These are phyloP conservation scores for Aspergillus cristatus DNA, from an alignment of 495 filamentous ascomycete species.

Conservation along the genomic window DNA sequence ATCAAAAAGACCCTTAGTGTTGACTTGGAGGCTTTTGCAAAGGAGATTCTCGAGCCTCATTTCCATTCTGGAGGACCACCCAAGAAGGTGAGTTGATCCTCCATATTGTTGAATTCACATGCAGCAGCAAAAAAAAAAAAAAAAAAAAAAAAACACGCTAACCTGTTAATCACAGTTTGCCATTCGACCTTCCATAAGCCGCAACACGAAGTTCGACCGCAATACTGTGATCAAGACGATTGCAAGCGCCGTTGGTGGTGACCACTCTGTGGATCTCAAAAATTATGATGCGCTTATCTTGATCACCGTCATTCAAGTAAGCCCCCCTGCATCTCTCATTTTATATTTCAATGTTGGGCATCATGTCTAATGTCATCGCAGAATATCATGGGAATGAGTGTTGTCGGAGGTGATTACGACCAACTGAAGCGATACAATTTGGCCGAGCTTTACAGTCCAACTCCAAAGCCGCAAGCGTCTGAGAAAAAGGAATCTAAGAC, in stretches of 20 bases:
- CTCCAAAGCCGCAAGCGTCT: conserved; percentile 15
- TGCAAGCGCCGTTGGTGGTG: conserved; percentile 54
- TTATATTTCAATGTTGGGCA: background rate
- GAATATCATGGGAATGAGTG: conserved; percentile 74
- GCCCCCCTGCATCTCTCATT: background rate
- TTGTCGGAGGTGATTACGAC: conserved; percentile 61
- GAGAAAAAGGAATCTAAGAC: conserved; percentile 3
- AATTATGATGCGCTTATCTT: conserved; percentile 77
- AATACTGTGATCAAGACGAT: conserved; percentile 70
- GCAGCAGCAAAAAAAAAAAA: no score
- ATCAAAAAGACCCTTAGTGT: conserved; percentile 72
- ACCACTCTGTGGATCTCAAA: conserved; percentile 76
- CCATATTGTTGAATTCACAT: background rate
- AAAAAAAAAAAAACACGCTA: no score
- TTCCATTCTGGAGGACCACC: conserved; percentile 53
- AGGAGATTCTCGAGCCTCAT: conserved; percentile 57
- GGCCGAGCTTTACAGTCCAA: conserved; percentile 51
- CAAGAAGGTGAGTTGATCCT: conserved; percentile 36
- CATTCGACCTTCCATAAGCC: conserved; percentile 75
- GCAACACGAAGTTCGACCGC: conserved; percentile 65
- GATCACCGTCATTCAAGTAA: conserved; percentile 81
- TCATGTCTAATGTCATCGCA: conserved; percentile 16
- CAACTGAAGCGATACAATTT: conserved; percentile 63
- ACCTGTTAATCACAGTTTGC: conserved; percentile 55
- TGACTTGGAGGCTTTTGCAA: conserved; percentile 63